phyloP scores from a whole-genome alignment of 2,329 filamentous ascomycete species.

The Leptographium lundbergii region DNA sequence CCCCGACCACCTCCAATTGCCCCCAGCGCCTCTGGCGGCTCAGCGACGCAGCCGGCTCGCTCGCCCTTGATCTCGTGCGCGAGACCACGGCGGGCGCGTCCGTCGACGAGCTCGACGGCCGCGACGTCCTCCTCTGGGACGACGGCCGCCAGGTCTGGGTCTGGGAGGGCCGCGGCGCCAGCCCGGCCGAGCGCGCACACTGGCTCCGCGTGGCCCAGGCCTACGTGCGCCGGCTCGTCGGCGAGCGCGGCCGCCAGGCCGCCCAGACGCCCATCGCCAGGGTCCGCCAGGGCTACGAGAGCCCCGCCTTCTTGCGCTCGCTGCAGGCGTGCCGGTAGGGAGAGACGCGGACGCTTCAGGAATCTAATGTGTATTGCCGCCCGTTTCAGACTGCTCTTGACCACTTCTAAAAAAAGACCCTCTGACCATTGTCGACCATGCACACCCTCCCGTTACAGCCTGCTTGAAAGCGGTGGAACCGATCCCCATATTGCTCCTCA shows the following conservation, averaged over 20 bases:
- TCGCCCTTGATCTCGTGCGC: conserved; percentile 46
- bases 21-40: conserved; percentile 41
- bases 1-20: conserved; percentile 22
- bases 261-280: neutral
- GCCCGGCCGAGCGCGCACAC: conserved; percentile 41
- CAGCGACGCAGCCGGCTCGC: conserved; percentile 45
- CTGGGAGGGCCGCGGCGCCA: conserved; percentile 50
- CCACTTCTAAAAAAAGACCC: neutral
- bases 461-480: no score
- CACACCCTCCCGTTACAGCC: no score
- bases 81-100: conserved; percentile 31
- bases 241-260: conserved; percentile 12
- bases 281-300: conserved; percentile 29
- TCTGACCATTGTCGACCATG: no score
- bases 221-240: conserved; percentile 33
- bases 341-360: neutral
- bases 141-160: conserved; percentile 50
- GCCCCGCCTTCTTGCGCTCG: conserved; percentile 32
- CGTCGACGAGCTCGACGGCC: conserved; percentile 37
- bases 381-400: neutral
- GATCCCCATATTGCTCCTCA: neutral
- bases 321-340: neutral
- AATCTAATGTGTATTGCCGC: neutral
- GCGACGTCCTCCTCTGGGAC: conserved; percentile 50
- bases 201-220: conserved; percentile 49